Percentiles rank a stretch among this genome's conserved stretches.
Evolutionary conservation across 768 basidiomycete genomes (phyloP).

Genomic region (Hebeloma cylindrosporum): DNA sequence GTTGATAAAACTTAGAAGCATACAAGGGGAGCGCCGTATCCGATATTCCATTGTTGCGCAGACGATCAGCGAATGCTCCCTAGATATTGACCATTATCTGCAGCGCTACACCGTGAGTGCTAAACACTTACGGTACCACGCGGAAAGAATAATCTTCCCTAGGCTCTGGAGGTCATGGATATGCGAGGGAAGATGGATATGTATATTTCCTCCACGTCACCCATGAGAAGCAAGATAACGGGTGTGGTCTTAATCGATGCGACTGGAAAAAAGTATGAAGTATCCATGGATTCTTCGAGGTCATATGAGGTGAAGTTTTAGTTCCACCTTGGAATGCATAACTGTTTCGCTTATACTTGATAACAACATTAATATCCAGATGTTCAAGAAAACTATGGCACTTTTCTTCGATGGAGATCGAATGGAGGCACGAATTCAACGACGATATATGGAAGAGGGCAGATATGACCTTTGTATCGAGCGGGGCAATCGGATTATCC

Average conservation of each 20-base stretch:
- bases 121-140: neutral
- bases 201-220: neutral
- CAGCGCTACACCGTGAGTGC: neutral
- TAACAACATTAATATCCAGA: neutral
- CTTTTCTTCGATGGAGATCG: neutral
- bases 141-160: too few species aligned
- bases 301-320: constrained; percentile 1
- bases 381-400: neutral
- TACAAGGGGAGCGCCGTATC: neutral
- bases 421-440: neutral
- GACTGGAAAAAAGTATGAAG: neutral
- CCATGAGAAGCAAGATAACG: neutral
- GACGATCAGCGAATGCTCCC: constrained; percentile 1
- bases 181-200: neutral
- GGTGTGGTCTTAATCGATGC: neutral
- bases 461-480: constrained; percentile 1
- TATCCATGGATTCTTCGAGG: neutral
- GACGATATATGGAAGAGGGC: neutral
- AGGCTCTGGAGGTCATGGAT: neutral
- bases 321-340: neutral
- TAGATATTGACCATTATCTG: neutral
- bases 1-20: neutral
- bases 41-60: neutral
- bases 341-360: neutral
- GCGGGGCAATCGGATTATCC: neutral